These are phyloP conservation scores for Boletus eberwhitei DNA, from an alignment of 768 basidiomycete species.

Conservation along the genomic window DNA sequence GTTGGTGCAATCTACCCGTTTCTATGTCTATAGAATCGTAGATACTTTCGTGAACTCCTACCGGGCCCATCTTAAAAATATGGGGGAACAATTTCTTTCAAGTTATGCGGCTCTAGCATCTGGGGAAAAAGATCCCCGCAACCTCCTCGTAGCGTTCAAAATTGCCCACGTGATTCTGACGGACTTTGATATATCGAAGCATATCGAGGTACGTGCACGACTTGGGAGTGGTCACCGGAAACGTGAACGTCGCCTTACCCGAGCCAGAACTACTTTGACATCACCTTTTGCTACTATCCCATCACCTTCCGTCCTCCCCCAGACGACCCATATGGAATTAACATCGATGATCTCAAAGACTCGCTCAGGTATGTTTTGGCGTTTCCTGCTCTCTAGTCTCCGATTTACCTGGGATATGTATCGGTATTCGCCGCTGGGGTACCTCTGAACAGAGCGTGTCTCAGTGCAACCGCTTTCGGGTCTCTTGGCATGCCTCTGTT, in stretches of 20 bases:
- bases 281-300: constrained; percentile 97
- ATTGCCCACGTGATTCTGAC: constrained; percentile 82
- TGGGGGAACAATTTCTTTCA: constrained; percentile 70
- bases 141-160: constrained; percentile 85
- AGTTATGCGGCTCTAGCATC: constrained; percentile 81
- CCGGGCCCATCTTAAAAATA: constrained; percentile 57
- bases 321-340: constrained; percentile 91
- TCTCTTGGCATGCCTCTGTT: constrained; percentile 83
- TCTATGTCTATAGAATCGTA: constrained; percentile 75
- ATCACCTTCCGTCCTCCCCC: constrained; percentile 95
- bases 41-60: constrained; percentile 50
- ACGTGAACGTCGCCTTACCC: not conserved
- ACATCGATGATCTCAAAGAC: constrained; percentile 76
- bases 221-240: not conserved
- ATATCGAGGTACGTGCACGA: constrained; percentile 64
- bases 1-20: constrained; percentile 78
- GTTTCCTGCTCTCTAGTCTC: not conserved
- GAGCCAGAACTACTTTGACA: constrained; percentile 80
- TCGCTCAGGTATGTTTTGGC: constrained; percentile 54
- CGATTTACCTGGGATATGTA: not conserved
- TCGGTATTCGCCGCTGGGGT: not conserved
- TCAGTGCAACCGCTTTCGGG: constrained; percentile 80
- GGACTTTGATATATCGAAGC: constrained; percentile 76
- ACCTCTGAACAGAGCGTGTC: constrained; percentile 49
- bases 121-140: constrained; percentile 97